A percentile compares a stretch with the other conserved stretches of the same genome.
Conservation (phyloP, 352 stramenopile species). For the Globisporangium nagaii region DNA sequence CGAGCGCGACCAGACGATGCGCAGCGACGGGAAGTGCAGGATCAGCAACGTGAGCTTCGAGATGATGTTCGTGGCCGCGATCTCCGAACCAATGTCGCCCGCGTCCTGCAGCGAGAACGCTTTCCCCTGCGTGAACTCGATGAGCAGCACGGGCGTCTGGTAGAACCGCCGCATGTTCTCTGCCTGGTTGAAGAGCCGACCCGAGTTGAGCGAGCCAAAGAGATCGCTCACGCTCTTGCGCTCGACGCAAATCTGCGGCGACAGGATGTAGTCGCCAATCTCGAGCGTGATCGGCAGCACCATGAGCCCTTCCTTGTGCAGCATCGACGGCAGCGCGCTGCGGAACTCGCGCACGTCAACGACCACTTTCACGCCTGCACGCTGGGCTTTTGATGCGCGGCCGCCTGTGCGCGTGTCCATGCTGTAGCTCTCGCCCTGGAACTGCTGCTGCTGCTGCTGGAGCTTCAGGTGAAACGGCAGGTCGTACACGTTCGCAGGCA, state of each 20-base stretch:
- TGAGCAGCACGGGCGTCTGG: constrained; percentile 91
- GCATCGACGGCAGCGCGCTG: constrained; percentile 92
- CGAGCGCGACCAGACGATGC: constrained; percentile 94
- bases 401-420: constrained; percentile 77
- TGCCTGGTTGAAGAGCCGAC: constrained; percentile 94
- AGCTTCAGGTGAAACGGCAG: constrained; percentile 77
- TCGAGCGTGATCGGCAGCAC: constrained; percentile 94
- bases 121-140: constrained; percentile 92
- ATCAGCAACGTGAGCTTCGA: constrained; percentile 95
- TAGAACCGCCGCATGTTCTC: constrained; percentile 83
- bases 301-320: constrained; percentile 93
- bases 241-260: constrained; percentile 96
- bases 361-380: constrained; percentile 62
- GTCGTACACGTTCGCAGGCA: constrained; percentile 84
- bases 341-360: constrained; percentile 98
- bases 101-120: constrained; percentile 84
- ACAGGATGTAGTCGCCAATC: constrained; percentile 97
- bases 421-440: constrained; percentile 69
- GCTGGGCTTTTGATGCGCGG: constrained; percentile 29
- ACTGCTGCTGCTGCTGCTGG: constrained; percentile 41
- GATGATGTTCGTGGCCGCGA: constrained; percentile 89
- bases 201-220: constrained; percentile 95
- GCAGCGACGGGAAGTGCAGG: constrained; percentile 92
- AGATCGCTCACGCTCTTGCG: constrained; percentile 95
- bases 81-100: constrained; percentile 91